These are phyloP conservation scores for Blastobotrys capitulatus DNA, from an alignment of 1,139 yeast species.

Conservation along the genomic window DNA sequence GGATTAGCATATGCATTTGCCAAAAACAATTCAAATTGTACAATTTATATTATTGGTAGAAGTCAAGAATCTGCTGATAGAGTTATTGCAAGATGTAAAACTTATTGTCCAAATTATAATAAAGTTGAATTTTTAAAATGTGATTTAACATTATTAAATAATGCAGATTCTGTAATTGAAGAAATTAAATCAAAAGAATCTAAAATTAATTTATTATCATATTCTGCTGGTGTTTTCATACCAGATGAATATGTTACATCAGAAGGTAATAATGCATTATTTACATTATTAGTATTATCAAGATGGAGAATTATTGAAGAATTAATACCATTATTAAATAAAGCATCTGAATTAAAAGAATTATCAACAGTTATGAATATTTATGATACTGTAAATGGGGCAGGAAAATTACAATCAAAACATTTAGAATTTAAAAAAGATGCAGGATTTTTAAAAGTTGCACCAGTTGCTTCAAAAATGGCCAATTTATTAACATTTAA, in stretches of 20 bases:
- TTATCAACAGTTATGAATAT: not conserved
- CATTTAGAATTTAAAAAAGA: not conserved
- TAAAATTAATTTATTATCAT: not conserved
- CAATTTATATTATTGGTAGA: constrained; percentile 31
- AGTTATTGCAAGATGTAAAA: constrained; percentile 19
- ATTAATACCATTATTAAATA: not conserved
- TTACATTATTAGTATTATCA: not conserved
- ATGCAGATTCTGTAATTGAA: not conserved
- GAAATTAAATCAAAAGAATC: not conserved
- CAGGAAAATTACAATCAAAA: not conserved
- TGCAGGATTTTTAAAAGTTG: not conserved
- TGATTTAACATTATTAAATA: not conserved
- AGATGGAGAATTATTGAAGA: not conserved
- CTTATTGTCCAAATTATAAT: not conserved
- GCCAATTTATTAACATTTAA: not conserved
- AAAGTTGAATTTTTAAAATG: not conserved
- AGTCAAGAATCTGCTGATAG: constrained; percentile 22
- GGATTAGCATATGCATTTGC: constrained; percentile 29
- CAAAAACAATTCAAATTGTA: constrained; percentile 23
- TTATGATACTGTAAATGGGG: not conserved
- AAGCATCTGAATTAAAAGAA: not conserved
- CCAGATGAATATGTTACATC: not conserved
- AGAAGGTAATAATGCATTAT: not conserved
- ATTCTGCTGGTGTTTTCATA: not conserved
- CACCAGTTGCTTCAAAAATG: not conserved